Conservation (phyloP, 768 basidiomycete species). For the Leccinellum luteum region DNA sequence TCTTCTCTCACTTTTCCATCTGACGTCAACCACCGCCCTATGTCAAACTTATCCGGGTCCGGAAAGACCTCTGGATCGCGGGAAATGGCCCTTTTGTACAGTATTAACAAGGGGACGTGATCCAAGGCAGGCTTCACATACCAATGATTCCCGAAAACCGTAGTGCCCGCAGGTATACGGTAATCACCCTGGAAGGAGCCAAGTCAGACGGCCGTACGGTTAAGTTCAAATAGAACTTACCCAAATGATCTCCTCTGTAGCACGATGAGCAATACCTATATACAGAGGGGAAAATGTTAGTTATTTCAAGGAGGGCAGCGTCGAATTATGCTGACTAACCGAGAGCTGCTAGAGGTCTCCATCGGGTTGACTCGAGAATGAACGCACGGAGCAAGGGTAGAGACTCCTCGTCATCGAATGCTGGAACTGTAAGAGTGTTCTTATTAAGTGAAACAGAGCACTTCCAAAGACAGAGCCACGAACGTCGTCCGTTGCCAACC, state of each 20-base stretch:
- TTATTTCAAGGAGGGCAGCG: too few relatives aligned
- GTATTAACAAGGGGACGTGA: background rate
- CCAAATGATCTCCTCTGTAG: slow-evolving; percentile 20
- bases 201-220: background rate
- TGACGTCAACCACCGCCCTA: slow-evolving; percentile 30
- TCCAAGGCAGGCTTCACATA: background rate
- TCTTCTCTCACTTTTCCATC: slow-evolving; percentile 38
- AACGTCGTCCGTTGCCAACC: slow-evolving; percentile 35
- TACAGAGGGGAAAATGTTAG: background rate
- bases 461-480: background rate
- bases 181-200: slow-evolving; percentile 12
- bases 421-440: slow-evolving; percentile 28
- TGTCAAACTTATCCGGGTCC: slow-evolving; percentile 35
- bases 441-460: background rate
- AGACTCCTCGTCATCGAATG: slow-evolving; percentile 30
- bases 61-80: slow-evolving; percentile 38
- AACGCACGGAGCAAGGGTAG: slow-evolving; percentile 35
- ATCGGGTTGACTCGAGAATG: slow-evolving; percentile 34
- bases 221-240: background rate
- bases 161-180: slow-evolving; percentile 19
- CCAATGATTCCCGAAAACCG: slow-evolving; percentile 20
- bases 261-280: slow-evolving; percentile 11
- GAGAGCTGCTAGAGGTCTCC: slow-evolving; percentile 28
- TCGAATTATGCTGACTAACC: slow-evolving; percentile 14
- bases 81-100: slow-evolving; percentile 29